Base-by-base conservation (phyloP, 495 filamentous ascomycete genomes). In the Penicillium herquei region DNA sequence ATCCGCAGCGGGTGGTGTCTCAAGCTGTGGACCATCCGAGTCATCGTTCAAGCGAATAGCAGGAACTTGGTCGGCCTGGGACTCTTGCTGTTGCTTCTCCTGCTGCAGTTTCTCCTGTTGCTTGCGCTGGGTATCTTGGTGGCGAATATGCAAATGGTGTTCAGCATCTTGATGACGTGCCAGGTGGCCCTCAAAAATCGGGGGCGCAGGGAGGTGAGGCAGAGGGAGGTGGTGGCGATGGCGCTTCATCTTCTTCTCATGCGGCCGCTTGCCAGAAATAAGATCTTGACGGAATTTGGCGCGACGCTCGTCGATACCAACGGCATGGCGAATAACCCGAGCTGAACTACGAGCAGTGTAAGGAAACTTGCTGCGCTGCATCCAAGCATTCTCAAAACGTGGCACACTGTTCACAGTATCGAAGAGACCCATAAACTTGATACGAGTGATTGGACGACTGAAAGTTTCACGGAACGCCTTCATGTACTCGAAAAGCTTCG, bases 381-480 rank as follows among this genome's bases (percentile, higher is more conserved):
- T 88, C 87, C 88, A 94, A 0, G 91, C 89, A 8, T 85, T 82
- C 69, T 96, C 91, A 54, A 94, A 93, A 6, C 81, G 74, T 1
- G 89, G 89, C 1, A 95, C 90, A 55, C 86, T 87, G 65, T 95
- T 95, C 43, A 95, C 90, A 0, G 73, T 73, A 55, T 76, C 74
- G 54, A 78, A 78, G 6, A 78, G 63, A 21, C 75, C 75, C 75
- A 78, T 74, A 52, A 78, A 78, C 32, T 58, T 67, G 50, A 94
- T 89, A 4, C 87, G 78, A 13, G 84, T 76, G 10, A 92, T 86
- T 0, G 90, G 90, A 0, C 91, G 80, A 47, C 86, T 87, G 62
- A 96, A 94, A 0, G 90, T 94, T 62, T 92, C 89, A 18, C 90
- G 85, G 70, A 96, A 96, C 0, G 84, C 86, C 56, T 86, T 87